Evolutionary conservation across 805 yeast genomes (phyloP), one percentile per base, ranked within the genome.

Genomic region (Cyberlindnera maritima): DNA sequence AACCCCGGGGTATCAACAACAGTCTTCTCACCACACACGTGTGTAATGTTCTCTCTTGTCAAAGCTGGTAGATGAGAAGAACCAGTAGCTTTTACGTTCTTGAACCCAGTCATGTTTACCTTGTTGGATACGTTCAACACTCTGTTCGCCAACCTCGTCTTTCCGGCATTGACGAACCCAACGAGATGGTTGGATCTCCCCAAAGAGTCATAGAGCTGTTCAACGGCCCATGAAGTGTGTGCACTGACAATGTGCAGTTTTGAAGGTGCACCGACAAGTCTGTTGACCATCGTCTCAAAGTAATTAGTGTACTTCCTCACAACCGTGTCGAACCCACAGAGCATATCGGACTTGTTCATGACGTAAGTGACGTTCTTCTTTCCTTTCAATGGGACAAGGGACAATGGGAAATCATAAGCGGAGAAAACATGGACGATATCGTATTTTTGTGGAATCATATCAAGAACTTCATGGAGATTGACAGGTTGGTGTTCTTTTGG

Each of bases 131-230:
- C 38, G 33, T 58, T 54, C 74, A 76, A 50, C 17, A 84, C 52
- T 17, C 79, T 57, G 53, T 74, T 77, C 1, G 84, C 70, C 32
- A 86, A 54, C 2, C 84, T 72, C 2, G 88, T 80, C 60, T 86
- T 86, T 1, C 95, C 95, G 13, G 78, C 72, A 57, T 86, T 86
- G 11, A 84, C 80, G 48, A 73, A 74, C 1, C 95, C 95, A 18
- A 85, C 66, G 26, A 86, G 62, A 56, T 77, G 81, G 8, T 76
- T 61, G 28, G 67, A 64, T 8, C 39, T 18, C 0, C 70, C 69
- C 8, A 84, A 57, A 7, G 56, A 56, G 1, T 63, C 55, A 9
- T 71, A 52, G 2, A 85, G 57, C 1, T 59, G 55, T 1, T 66
- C 57, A 2, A 77, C 56, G 28, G 76, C 72, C 90, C 90, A 83